Evolutionary conservation across 2,329 filamentous ascomycete species (phyloP).

Genomic region (Delphinella strobiligena): DNA sequence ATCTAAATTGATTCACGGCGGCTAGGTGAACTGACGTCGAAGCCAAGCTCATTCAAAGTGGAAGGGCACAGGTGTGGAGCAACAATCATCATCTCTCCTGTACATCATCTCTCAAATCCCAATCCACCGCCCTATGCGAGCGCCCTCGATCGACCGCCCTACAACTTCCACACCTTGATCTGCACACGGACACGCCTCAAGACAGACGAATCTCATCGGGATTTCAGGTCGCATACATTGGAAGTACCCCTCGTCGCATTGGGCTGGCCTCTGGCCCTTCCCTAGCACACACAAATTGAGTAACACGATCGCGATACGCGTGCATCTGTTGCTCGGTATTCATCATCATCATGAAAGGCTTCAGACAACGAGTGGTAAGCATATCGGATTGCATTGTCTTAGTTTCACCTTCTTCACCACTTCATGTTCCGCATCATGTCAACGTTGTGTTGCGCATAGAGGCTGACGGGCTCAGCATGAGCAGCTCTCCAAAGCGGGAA

Average conservation of each 20-base stretch:
- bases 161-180: neutral
- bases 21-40: neutral
- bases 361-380: slow-evolving; percentile 94
- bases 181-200: too few relatives aligned
- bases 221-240: too few relatives aligned
- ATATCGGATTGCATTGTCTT: slow-evolving; percentile 3
- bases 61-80: neutral
- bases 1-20: neutral
- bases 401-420: slow-evolving; percentile 31
- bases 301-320: neutral
- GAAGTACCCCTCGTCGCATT: too few relatives aligned
- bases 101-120: neutral
- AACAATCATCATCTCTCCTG: neutral
- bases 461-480: slow-evolving; percentile 39
- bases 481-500: slow-evolving; percentile 78
- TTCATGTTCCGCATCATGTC: neutral
- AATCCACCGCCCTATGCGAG: neutral
- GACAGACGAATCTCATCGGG: too few relatives aligned
- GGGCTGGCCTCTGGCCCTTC: neutral
- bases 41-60: neutral
- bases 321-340: neutral
- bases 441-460: neutral
- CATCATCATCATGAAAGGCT: slow-evolving; percentile 66
- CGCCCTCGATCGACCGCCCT: neutral
- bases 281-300: neutral